phyloP scores from a whole-genome alignment of 2,329 filamentous ascomycete genomes.

The Ceratocystis ficicola region DNA sequence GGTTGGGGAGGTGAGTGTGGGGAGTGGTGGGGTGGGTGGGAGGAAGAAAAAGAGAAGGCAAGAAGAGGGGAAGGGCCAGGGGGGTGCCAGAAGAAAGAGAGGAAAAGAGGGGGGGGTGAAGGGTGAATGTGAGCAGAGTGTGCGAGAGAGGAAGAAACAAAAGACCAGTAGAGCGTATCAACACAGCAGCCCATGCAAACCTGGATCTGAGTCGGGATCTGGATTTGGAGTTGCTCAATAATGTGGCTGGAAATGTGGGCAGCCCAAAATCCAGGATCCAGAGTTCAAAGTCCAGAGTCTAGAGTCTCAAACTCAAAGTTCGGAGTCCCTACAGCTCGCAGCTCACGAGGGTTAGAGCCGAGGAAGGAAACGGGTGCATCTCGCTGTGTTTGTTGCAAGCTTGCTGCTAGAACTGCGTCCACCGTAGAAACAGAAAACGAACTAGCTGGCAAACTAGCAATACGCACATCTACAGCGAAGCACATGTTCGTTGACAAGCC shows the following conservation, averaged over 20 bases:
- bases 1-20: neutral
- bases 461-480: neutral
- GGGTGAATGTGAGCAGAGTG: neutral
- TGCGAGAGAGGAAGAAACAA: neutral
- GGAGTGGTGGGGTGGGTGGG: neutral
- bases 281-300: neutral
- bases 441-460: constrained; percentile 1
- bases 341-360: neutral
- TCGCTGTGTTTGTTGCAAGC: neutral
- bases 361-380: neutral
- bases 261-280: neutral
- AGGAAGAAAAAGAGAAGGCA: neutral
- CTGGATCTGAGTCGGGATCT: too few relatives aligned
- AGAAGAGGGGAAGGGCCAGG: neutral
- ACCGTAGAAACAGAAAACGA: neutral
- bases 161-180: neutral
- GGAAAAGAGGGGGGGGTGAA: neutral
- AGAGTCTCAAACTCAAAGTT: neutral
- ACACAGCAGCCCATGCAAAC: neutral
- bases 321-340: neutral
- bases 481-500: neutral
- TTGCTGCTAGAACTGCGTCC: neutral
- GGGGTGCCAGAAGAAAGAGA: neutral
- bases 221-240: neutral
- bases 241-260: neutral